A percentile compares a stretch with the other conserved stretches of the same genome.
phyloP scores from a whole-genome alignment of 164 flowering plant species.

The Dillenia turbinata region DNA sequence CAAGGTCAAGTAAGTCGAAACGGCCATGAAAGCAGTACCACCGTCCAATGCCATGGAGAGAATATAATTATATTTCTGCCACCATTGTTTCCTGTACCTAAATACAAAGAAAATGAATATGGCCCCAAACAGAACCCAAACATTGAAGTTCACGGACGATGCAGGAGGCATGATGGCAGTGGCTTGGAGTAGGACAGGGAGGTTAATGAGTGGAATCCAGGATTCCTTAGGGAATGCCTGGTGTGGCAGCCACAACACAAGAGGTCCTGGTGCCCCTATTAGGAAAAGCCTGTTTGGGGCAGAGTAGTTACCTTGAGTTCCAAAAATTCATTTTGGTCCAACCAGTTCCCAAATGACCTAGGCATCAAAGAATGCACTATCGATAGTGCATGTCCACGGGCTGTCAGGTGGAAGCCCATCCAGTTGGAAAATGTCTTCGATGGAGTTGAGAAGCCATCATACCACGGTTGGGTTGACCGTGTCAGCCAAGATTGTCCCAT shows the following conservation, averaged over 20 bases:
- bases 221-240: background rate
- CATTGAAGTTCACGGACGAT: background rate
- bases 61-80: too few relatives aligned
- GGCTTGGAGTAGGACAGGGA: conserved; percentile 1
- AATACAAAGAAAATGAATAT: too few relatives aligned
- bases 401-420: conserved; percentile 3
- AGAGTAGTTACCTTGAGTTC: background rate
- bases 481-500: background rate
- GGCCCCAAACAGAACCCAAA: background rate
- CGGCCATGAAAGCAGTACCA: too few relatives aligned
- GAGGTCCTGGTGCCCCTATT: background rate
- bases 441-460: conserved; percentile 5
- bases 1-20: too few relatives aligned
- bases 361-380: background rate
- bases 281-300: conserved; percentile 5
- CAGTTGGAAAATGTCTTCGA: background rate
- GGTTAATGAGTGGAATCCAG: conserved; percentile 10
- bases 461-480: background rate
- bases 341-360: conserved; percentile 5
- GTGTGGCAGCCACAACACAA: background rate
- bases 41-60: too few relatives aligned
- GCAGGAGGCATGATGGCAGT: conserved; percentile 1
- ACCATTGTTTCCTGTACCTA: too few relatives aligned
- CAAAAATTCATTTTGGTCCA: conserved; percentile 3
- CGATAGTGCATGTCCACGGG: conserved; percentile 6